Evolutionary conservation across 163 green algal genomes (phyloP), one percentile per base, ranked within the genome.

Genomic region (Prototheca wickerhamii): DNA sequence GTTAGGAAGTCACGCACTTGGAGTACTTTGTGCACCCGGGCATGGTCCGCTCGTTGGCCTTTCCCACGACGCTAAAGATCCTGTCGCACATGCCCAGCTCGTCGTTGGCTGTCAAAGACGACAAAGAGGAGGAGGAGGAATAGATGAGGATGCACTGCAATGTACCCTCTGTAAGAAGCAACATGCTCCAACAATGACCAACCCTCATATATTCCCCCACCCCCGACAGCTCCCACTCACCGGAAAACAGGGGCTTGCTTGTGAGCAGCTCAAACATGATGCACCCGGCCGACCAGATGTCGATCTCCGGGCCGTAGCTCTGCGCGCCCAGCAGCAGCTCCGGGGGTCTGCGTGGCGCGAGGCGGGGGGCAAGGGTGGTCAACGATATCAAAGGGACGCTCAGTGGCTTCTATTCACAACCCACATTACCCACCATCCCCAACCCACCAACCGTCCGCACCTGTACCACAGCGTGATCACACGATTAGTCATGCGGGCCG

Each of bases 381-480:
- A 65, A 37, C 26, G 5, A 30, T 23, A 46, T 29, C 5, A 3
- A 15, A n/a, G 17, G 8, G 8, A 29, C 10, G 28, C 49, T 43
- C 50, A 61, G 28, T 43, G 8, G 40, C n/a, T 58, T 58, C 23
- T 20, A 33, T 33, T 58, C 50, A 33, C 10, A 32, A 17, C 23
- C 50, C 21, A 58, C 10, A 17, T 25, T 33, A 54, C 23, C 12
- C 58, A 68, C n/a, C 43, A 56, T 8, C 34, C 17, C 6, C 28
- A 59, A 53, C 17, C n/a, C 26, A 61, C 5, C 4, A 10, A 63
- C 40, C 3, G 80, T 59, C 67, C n/a, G n/a, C n/a, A 95, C 89
- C 86, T 82, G 82, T 97, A 98, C 91, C 91, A 98, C 8, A 98
- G 77, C 6, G 92, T 98, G 79, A 98, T 97, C 60, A 98, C 92